These are phyloP conservation scores for Pterocarpus macrocarpus DNA, from an alignment of 306 rosid species.

Conservation along the genomic window DNA sequence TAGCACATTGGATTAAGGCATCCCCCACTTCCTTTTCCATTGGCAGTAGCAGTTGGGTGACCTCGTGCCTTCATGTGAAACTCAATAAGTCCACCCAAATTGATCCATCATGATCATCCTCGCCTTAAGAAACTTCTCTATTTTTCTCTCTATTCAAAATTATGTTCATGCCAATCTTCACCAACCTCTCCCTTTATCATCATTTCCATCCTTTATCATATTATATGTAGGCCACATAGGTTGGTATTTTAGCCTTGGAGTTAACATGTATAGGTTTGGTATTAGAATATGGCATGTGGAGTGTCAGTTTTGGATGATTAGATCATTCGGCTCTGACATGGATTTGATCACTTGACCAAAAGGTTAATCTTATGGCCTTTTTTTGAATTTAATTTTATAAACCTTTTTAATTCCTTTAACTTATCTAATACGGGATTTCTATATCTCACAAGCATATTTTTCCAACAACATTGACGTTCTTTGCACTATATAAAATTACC, in stretches of 20 bases:
- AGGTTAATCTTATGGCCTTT: no score
- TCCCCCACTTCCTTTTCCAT: constrained; percentile 34
- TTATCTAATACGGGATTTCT: no score
- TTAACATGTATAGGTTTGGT: neutral
- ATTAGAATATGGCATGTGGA: neutral
- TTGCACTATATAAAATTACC: constrained; percentile 48
- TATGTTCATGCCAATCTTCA: constrained; percentile 37
- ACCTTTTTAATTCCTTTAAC: no score
- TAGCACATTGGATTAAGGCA: constrained; percentile 49
- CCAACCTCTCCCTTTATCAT: constrained; percentile 58
- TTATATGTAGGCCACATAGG: constrained; percentile 58
- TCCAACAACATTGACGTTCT: constrained; percentile 15
- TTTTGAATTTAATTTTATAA: no score
- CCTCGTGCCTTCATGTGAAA: constrained; percentile 91
- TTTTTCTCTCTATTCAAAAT: constrained; percentile 31
- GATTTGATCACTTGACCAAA: no score
- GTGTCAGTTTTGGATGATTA: neutral
- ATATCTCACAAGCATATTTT: no score
- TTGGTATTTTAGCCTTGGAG: no score
- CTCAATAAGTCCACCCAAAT: constrained; percentile 66
- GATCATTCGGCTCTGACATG: no score
- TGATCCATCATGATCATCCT: constrained; percentile 56
- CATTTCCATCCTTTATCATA: constrained; percentile 59
- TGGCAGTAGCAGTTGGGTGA: constrained; percentile 59
- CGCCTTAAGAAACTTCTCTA: neutral